phyloP scores from a whole-genome alignment of 2,329 filamentous ascomycete genomes.

The Talaromyces verruculosus region DNA sequence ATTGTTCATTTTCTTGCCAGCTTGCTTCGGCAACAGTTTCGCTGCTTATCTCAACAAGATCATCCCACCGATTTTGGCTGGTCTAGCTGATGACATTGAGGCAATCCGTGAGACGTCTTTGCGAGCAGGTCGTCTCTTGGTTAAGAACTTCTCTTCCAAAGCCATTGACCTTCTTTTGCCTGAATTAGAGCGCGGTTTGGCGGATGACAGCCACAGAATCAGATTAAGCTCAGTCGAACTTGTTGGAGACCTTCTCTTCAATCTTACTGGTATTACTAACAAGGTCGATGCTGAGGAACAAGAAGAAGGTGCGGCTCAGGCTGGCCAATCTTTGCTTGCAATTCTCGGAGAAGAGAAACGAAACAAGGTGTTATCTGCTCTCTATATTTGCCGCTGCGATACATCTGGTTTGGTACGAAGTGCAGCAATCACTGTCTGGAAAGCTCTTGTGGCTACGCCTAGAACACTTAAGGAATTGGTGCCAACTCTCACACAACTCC shows the following conservation, averaged over 20 bases:
- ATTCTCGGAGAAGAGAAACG: conserved; percentile 93
- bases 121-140: conserved; percentile 85
- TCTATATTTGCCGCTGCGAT: conserved; percentile 97
- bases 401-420: conserved; percentile 87
- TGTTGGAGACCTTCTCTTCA: conserved; percentile 95
- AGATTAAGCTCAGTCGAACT: conserved; percentile 97
- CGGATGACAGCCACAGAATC: conserved; percentile 97
- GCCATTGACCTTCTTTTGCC: conserved; percentile 92
- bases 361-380: conserved; percentile 93
- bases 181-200: conserved; percentile 90
- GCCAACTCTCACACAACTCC: conserved; percentile 88
- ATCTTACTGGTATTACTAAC: conserved; percentile 88
- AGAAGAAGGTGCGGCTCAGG: conserved; percentile 73
- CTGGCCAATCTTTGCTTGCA: conserved; percentile 88
- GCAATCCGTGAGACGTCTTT: conserved; percentile 96
- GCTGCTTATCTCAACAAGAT: conserved; percentile 93
- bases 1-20: conserved; percentile 96
- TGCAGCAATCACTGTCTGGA: conserved; percentile 92
- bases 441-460: conserved; percentile 88
- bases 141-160: conserved; percentile 97
- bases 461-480: conserved; percentile 92
- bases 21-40: conserved; percentile 98
- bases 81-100: conserved; percentile 92
- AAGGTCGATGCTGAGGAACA: conserved; percentile 79
- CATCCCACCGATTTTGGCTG: conserved; percentile 90